Conservation (phyloP, 2,329 filamentous ascomycete genomes). For the Fusarium napiforme region DNA sequence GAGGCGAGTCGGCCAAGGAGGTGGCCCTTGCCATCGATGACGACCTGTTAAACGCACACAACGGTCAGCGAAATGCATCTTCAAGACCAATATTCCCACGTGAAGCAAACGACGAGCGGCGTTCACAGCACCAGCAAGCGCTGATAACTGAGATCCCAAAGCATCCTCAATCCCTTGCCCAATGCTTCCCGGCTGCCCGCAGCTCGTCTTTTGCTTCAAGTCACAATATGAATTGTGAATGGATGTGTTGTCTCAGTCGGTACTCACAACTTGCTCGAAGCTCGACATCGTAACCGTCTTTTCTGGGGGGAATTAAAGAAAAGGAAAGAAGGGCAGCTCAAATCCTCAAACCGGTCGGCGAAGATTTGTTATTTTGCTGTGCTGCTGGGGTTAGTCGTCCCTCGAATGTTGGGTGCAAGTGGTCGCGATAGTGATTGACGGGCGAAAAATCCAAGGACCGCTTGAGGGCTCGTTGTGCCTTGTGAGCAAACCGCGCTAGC, state of each 20-base stretch:
- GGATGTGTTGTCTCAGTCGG: conserved; percentile 18
- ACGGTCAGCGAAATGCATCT: conserved; percentile 39
- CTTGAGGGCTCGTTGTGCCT: conserved; percentile 55
- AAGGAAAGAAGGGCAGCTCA: conserved; percentile 51
- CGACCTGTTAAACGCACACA: conserved; percentile 70
- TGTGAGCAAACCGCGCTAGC: conserved; percentile 50
- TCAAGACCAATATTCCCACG: conserved; percentile 33
- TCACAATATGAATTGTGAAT: conserved; percentile 25
- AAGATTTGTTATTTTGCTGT: conserved; percentile 53
- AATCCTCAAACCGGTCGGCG: conserved; percentile 53
- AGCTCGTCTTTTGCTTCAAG: conserved; percentile 34
- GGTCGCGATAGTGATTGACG: conserved; percentile 54
- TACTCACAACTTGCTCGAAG: conserved; percentile 77
- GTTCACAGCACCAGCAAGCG: conserved; percentile 8
- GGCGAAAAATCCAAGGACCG: conserved; percentile 55
- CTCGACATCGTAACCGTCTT: conserved; percentile 68
- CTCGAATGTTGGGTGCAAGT: conserved; percentile 52
- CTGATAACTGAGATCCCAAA: conserved; percentile 21
- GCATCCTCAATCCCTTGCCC: conserved; percentile 30
- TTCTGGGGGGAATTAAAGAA: conserved; percentile 46
- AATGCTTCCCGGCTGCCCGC: conserved; percentile 24
- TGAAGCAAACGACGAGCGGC: conserved; percentile 27
- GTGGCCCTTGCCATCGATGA: conserved; percentile 99
- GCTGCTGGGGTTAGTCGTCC: conserved; percentile 57
- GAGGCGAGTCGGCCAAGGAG: conserved; percentile 98